phyloP scores from a whole-genome alignment of 345 rosid genomes.

The Eucalyptus marginata region DNA sequence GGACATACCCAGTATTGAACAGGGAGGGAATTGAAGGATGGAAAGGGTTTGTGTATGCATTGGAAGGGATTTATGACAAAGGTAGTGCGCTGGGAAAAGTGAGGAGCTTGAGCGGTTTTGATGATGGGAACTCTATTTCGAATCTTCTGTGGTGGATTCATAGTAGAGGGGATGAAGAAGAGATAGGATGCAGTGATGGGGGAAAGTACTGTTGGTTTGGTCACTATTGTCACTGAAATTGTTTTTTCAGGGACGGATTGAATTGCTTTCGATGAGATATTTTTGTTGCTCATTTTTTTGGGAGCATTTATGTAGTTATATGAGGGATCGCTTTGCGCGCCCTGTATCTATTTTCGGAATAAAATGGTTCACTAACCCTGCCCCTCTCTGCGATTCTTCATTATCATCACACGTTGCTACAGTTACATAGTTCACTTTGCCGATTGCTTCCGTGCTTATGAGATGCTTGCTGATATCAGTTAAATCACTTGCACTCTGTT shows the following conservation, averaged over 20 bases:
- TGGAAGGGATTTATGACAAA: conserved; percentile 64
- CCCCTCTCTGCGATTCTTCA: background rate
- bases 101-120: conserved; percentile 33
- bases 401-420: background rate
- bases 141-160: conserved; percentile 94
- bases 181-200: conserved; percentile 17
- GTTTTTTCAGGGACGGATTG: background rate
- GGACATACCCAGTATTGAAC: conserved; percentile 60
- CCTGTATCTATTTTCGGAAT: background rate
- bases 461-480: background rate
- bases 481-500: background rate
- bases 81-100: conserved; percentile 58
- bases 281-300: background rate
- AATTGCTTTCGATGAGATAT: background rate
- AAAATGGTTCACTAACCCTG: background rate
- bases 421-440: background rate
- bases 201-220: conserved; percentile 64
- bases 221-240: conserved; percentile 51
- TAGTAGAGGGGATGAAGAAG: conserved; percentile 37
- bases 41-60: conserved; percentile 82
- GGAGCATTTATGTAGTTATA: background rate
- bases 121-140: conserved; percentile 72
- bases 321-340: background rate
- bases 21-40: conserved; percentile 81
- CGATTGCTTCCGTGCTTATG: background rate